Conservation (phyloP, 805 yeast genomes). For the Candida qinlingensis region DNA sequence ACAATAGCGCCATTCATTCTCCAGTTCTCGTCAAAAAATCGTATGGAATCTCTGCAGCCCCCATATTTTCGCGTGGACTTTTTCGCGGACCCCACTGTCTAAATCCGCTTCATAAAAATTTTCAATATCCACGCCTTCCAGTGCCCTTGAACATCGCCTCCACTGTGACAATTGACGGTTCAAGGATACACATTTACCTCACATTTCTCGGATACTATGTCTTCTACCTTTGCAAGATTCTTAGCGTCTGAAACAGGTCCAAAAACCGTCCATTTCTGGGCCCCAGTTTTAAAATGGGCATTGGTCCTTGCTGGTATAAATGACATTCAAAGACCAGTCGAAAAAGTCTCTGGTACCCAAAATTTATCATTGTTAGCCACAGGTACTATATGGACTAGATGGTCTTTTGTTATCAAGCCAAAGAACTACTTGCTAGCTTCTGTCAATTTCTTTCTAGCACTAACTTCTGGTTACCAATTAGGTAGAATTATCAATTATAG, state of each 20-base stretch:
- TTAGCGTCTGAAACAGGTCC: constrained; percentile 92
- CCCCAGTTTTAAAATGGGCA: constrained; percentile 50
- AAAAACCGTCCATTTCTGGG: constrained; percentile 94
- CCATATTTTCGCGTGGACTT: neutral
- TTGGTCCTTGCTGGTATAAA: constrained; percentile 87
- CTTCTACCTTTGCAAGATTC: constrained; percentile 63
- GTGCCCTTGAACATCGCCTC: neutral
- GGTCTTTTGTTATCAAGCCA: constrained; percentile 93
- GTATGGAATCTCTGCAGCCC: neutral
- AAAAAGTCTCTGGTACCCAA: constrained; percentile 84
- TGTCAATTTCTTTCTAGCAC: constrained; percentile 88
- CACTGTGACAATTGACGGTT: neutral
- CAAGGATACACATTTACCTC: too few species aligned
- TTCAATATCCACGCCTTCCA: neutral
- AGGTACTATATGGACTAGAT: constrained; percentile 95
- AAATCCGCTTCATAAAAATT: neutral
- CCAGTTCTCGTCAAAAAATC: neutral
- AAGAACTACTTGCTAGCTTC: constrained; percentile 82
- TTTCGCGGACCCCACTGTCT: neutral
- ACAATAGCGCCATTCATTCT: too few species aligned
- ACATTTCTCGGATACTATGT: constrained; percentile 6
- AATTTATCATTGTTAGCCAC: constrained; percentile 71
- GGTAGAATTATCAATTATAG: constrained; percentile 68
- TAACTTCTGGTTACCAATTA: constrained; percentile 84
- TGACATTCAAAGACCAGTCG: constrained; percentile 88